Evolutionary conservation across 306 rosid species (phyloP).

Genomic region (Citrullus colocynthis): DNA sequence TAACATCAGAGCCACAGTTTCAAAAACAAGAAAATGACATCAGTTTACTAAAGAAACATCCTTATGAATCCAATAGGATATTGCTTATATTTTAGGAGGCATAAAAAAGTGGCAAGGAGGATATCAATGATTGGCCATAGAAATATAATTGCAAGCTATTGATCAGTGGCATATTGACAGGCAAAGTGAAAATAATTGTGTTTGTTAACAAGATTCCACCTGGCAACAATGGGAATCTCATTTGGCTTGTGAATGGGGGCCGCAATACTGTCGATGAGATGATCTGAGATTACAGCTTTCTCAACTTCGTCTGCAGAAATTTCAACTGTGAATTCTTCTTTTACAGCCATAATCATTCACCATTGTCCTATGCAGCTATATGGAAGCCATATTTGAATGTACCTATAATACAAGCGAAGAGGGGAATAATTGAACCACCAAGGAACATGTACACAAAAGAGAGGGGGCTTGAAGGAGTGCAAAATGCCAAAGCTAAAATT

Average conservation of each 20-base stretch:
- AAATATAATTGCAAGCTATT: constrained; percentile 30
- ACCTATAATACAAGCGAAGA: background rate
- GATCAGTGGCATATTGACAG: constrained; percentile 15
- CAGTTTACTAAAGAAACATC: constrained; percentile 44
- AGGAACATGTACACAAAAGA: background rate
- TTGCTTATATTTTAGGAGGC: constrained; percentile 44
- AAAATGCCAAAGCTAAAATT: background rate
- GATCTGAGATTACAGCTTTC: constrained; percentile 15
- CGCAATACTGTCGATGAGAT: constrained; percentile 13
- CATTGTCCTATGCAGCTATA: background rate
- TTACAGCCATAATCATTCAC: constrained; percentile 6
- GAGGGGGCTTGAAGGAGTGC: background rate
- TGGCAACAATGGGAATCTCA: constrained; percentile 16
- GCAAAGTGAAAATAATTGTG: constrained; percentile 15
- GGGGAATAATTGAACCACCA: constrained; percentile 3
- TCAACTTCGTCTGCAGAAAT: constrained; percentile 13
- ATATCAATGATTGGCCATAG: constrained; percentile 27
- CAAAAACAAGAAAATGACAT: constrained; percentile 18
- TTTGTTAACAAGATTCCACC: constrained; percentile 26
- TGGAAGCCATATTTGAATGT: constrained; percentile 3
- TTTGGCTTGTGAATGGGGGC: constrained; percentile 21
- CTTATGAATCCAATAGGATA: constrained; percentile 42
- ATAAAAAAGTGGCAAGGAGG: constrained; percentile 20
- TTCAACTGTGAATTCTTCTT: constrained; percentile 15
- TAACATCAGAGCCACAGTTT: constrained; percentile 39